These are phyloP conservation scores for Rhamnella rubrinervis DNA, from an alignment of 331 rosid species.

Conservation along the genomic window DNA sequence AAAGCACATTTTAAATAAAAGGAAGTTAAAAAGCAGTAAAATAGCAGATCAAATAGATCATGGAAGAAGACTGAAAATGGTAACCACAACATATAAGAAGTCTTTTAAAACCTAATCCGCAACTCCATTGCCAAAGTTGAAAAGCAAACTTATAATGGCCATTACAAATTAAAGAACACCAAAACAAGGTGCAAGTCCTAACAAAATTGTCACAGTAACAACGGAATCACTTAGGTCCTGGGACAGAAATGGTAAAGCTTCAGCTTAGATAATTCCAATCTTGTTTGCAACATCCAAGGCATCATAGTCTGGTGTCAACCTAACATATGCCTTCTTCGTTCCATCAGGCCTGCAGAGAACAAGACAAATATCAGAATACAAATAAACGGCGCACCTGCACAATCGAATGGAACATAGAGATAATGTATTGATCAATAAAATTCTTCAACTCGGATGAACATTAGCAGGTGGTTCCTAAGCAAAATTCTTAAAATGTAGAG, in stretches of 20 bases:
- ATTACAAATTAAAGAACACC: slow-evolving; percentile 14
- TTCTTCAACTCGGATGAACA: no score
- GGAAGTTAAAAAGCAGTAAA: no score
- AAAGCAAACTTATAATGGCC: slow-evolving; percentile 13
- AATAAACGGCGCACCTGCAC: no score
- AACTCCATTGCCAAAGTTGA: slow-evolving; percentile 24
- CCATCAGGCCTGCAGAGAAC: slow-evolving; percentile 78
- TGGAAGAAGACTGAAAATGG: background rate
- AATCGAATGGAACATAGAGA: no score
- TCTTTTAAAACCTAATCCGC: slow-evolving; percentile 12
- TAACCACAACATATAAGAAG: background rate
- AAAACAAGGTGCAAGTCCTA: slow-evolving; percentile 19
- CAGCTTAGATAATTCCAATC: slow-evolving; percentile 78
- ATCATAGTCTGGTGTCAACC: slow-evolving; percentile 84
- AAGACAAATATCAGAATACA: no score
- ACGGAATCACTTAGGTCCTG: slow-evolving; percentile 21
- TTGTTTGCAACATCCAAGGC: slow-evolving; percentile 96
- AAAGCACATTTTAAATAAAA: no score
- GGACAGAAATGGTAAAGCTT: background rate
- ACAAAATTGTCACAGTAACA: slow-evolving; percentile 37
- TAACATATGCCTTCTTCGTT: slow-evolving; percentile 88
- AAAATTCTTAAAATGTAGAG: background rate
- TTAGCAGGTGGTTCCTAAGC: no score
- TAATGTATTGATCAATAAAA: no score
- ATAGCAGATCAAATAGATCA: background rate